Conservation (phyloP, 1,284 basidiomycete genomes). For the Trichosporon faecale region DNA sequence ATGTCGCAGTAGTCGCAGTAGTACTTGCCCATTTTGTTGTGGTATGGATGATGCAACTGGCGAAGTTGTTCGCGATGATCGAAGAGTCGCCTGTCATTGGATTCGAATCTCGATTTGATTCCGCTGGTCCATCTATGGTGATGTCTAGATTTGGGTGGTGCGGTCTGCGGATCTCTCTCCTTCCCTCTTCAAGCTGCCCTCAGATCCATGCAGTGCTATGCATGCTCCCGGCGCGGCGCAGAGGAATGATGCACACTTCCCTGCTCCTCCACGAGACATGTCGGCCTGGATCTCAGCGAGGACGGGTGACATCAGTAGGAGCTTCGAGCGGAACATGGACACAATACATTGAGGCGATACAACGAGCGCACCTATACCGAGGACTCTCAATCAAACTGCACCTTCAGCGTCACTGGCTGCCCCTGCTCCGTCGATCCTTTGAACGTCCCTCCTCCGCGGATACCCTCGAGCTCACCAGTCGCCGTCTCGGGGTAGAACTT, state of each 20-base stretch:
- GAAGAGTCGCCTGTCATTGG: background rate
- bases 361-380: background rate
- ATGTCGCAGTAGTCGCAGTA: constrained; percentile 60
- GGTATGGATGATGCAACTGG: constrained; percentile 2
- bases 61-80: constrained; percentile 13
- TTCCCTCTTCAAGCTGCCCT: background rate
- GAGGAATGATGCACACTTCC: no score
- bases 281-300: no score
- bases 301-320: background rate
- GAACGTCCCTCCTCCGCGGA: background rate
- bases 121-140: background rate
- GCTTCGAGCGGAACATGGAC: background rate
- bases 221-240: background rate
- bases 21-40: constrained; percentile 49
- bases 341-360: background rate
- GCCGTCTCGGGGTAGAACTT: background rate
- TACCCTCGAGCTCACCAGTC: background rate
- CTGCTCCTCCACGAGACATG: no score
- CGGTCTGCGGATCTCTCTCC: background rate
- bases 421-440: constrained; percentile 1
- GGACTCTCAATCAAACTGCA: constrained; percentile 8
- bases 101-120: background rate
- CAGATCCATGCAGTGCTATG: background rate
- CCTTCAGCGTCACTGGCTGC: background rate
- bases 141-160: background rate